phyloP scores from a whole-genome alignment of 176 grass and related monocot genomes.

The Hordeum vulgare region DNA sequence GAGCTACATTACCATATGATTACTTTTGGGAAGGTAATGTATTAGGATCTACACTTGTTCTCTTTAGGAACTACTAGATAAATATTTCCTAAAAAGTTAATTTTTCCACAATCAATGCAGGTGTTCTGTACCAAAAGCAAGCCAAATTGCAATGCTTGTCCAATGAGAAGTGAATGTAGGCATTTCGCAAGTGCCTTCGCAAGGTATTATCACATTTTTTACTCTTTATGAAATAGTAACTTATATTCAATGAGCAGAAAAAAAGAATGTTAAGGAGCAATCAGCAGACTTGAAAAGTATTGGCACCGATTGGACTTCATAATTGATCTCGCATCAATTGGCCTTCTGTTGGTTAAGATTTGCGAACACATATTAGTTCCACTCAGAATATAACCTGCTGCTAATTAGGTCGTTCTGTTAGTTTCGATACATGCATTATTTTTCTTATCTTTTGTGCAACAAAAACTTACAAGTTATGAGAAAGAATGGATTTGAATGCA shows the following conservation, averaged over 20 bases:
- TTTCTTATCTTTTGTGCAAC: not conserved
- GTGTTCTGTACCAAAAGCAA: slow-evolving; percentile 98
- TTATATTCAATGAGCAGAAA: slow-evolving; percentile 17
- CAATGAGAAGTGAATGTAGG: slow-evolving; percentile 92
- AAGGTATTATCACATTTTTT: slow-evolving; percentile 44
- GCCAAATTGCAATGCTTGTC: slow-evolving; percentile 96
- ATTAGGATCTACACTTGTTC: slow-evolving; percentile 11
- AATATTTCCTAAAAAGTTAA: not conserved
- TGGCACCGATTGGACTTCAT: not conserved
- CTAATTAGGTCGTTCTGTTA: not conserved
- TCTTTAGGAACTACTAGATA: not conserved
- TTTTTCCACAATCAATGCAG: slow-evolving; percentile 38
- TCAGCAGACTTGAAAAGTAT: not conserved
- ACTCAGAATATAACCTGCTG: not conserved
- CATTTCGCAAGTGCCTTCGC: slow-evolving; percentile 98
- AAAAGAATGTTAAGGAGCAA: not conserved
- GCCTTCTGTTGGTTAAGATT: not conserved
- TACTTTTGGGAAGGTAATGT: slow-evolving; percentile 94
- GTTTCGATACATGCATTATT: not conserved
- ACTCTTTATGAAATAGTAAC: not conserved
- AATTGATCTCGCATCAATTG: slow-evolving; percentile 1
- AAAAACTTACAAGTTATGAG: too few species aligned
- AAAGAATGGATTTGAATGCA: too few species aligned
- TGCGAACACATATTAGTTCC: not conserved
- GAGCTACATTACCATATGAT: slow-evolving; percentile 99